A percentile compares a stretch with the other conserved stretches of the same genome.
These are phyloP conservation scores for Apophysomyces sp. DNA, from an alignment of 371 early-diverging fungal species.

Conservation along the genomic window DNA sequence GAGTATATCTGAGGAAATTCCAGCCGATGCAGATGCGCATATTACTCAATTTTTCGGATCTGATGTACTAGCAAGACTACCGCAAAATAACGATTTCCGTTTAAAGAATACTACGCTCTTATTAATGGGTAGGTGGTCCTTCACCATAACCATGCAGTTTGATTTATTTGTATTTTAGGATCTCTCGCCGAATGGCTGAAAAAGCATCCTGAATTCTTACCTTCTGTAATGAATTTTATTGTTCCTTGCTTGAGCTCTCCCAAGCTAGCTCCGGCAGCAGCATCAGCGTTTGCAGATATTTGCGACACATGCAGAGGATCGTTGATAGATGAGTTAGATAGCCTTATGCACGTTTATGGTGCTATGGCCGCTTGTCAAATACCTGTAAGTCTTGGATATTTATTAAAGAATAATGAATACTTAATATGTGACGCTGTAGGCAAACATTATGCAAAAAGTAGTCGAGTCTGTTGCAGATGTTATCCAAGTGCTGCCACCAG, in stretches of 20 bases:
- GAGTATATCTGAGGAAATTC: constrained; percentile 72
- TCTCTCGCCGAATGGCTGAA: constrained; percentile 77
- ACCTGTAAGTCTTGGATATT: constrained; percentile 28
- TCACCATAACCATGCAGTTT: background rate
- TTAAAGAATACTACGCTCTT: constrained; percentile 50
- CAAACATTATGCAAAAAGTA: constrained; percentile 65
- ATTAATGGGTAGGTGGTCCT: constrained; percentile 44
- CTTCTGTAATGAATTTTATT: constrained; percentile 64
- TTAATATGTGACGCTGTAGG: too few relatives aligned
- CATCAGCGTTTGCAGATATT: constrained; percentile 66
- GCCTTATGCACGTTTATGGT: constrained; percentile 60
- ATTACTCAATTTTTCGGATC: constrained; percentile 62
- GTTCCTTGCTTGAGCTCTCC: constrained; percentile 62
- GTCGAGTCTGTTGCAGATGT: constrained; percentile 74
- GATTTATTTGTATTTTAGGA: constrained; percentile 32
- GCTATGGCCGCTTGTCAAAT: constrained; percentile 41
- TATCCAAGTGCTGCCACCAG: constrained; percentile 62
- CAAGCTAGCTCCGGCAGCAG: constrained; percentile 63
- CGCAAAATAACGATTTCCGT: constrained; percentile 31
- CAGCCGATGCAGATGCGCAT: constrained; percentile 48
- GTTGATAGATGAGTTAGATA: constrained; percentile 61
- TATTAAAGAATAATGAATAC: too few relatives aligned
- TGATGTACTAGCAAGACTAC: constrained; percentile 53
- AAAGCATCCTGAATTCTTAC: constrained; percentile 58
- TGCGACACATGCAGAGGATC: constrained; percentile 74